These are phyloP conservation scores for Talinum fruticosum DNA, from an alignment of 148 eudicot species.

Conservation along the genomic window DNA sequence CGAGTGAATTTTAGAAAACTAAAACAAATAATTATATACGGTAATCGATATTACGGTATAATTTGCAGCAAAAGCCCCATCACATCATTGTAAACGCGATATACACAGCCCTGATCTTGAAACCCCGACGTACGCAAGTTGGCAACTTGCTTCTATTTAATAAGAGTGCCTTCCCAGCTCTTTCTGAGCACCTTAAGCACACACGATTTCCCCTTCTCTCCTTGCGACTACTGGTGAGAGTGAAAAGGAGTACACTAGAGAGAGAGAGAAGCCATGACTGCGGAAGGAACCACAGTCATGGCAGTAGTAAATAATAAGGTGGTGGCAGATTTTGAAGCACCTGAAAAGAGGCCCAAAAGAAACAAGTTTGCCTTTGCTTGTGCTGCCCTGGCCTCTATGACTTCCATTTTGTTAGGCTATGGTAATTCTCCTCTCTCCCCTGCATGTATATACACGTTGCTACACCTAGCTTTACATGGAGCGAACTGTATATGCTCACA, in stretches of 20 bases:
- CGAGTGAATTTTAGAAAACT: no score
- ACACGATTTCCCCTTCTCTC: not conserved
- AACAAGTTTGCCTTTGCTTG: slow-evolving; percentile 55
- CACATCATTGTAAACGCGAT: no score
- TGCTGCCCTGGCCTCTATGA: slow-evolving; percentile 56
- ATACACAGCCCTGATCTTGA: no score
- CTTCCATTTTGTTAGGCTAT: slow-evolving; percentile 53
- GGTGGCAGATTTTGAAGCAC: slow-evolving; percentile 26
- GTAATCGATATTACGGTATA: no score
- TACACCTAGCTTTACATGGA: not conserved
- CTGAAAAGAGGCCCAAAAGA: slow-evolving; percentile 35
- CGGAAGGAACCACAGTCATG: not conserved
- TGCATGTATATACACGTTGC: not conserved
- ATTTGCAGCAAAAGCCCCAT: no score
- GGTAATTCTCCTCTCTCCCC: slow-evolving; percentile 23
- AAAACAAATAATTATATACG: no score
- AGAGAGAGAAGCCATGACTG: not conserved
- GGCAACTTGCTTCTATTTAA: no score
- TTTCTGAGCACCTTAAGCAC: no score
- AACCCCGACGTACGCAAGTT: no score
- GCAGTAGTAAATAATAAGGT: slow-evolving; percentile 6
- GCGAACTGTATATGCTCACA: not conserved
- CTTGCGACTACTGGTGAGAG: not conserved
- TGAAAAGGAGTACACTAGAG: not conserved
- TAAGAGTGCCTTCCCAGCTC: no score